These are phyloP conservation scores for Phytophthora tentaculata DNA, from an alignment of 352 stramenopile species.

Conservation along the genomic window DNA sequence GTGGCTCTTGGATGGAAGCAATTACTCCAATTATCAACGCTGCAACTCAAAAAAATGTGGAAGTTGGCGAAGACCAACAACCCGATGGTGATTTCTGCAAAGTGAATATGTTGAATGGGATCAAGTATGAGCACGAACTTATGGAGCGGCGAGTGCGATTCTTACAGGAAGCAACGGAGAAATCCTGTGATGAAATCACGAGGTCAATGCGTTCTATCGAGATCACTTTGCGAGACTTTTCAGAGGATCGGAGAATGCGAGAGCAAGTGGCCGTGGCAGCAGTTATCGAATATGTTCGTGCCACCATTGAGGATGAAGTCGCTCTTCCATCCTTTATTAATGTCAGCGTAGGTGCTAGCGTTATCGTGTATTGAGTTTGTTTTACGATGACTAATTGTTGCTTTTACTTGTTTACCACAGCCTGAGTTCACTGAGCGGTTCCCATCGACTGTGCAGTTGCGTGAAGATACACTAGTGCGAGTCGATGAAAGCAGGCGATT, in stretches of 20 bases:
- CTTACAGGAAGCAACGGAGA: constrained; percentile 52
- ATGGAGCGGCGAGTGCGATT: constrained; percentile 57
- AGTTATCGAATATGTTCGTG: constrained; percentile 57
- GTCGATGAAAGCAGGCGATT: constrained; percentile 50
- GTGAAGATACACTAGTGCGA: constrained; percentile 58
- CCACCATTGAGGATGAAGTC: constrained; percentile 64
- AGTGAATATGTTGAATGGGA: constrained; percentile 60
- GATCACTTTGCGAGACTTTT: constrained; percentile 46
- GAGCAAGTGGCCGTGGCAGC: constrained; percentile 56
- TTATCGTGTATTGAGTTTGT: background rate
- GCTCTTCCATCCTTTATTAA: constrained; percentile 67
- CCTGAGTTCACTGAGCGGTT: constrained; percentile 61
- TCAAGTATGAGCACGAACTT: constrained; percentile 67
- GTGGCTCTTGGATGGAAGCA: constrained; percentile 49
- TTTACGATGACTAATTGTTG: constrained; percentile 5
- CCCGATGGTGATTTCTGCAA: constrained; percentile 34
- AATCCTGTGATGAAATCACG: constrained; percentile 52
- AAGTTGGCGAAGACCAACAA: constrained; percentile 2
- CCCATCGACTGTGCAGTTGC: constrained; percentile 56
- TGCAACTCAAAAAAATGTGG: constrained; percentile 20
- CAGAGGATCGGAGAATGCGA: constrained; percentile 47
- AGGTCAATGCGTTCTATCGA: constrained; percentile 58
- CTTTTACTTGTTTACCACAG: too few relatives aligned
- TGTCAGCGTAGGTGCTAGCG: constrained; percentile 48
- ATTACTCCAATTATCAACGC: constrained; percentile 22